These are phyloP conservation scores for Strombidium stylifer DNA, from an alignment of 73 alveolate genomes.

Conservation along the genomic window DNA sequence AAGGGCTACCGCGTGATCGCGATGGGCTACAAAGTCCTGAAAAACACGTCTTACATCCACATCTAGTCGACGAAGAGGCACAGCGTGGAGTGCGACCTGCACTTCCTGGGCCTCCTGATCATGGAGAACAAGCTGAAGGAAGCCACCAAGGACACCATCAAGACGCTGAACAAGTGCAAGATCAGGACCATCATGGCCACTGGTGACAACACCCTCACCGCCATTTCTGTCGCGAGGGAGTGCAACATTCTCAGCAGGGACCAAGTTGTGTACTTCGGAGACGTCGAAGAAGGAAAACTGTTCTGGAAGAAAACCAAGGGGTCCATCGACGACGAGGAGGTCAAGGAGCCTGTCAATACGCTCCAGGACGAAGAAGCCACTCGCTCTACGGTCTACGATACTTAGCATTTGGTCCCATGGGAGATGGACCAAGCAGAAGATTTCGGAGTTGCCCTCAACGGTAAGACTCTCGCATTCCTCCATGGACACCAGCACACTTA, in stretches of 20 bases:
- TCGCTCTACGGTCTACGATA: too few species aligned
- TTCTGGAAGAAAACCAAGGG: constrained; percentile 35
- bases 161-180: constrained; percentile 63
- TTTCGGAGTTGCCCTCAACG: constrained; percentile 71
- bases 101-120: constrained; percentile 88
- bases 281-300: constrained; percentile 8
- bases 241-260: constrained; percentile 63
- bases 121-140: constrained; percentile 94
- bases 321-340: constrained; percentile 8
- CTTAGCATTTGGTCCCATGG: too few species aligned
- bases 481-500: constrained; percentile 10
- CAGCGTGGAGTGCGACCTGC: constrained; percentile 73
- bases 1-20: constrained; percentile 90
- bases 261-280: constrained; percentile 51
- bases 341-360: too few species aligned
- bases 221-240: constrained; percentile 81
- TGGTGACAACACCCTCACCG: constrained; percentile 89
- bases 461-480: constrained; percentile 71
- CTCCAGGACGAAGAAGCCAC: too few species aligned
- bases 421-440: constrained; percentile 45
- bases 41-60: constrained; percentile 24
- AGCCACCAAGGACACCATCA: constrained; percentile 68
- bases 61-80: constrained; percentile 68
- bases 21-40: constrained; percentile 64
- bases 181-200: constrained; percentile 89